Base-by-base conservation (phyloP, 1,284 basidiomycete genomes). In the Fistulina hepatica region DNA sequence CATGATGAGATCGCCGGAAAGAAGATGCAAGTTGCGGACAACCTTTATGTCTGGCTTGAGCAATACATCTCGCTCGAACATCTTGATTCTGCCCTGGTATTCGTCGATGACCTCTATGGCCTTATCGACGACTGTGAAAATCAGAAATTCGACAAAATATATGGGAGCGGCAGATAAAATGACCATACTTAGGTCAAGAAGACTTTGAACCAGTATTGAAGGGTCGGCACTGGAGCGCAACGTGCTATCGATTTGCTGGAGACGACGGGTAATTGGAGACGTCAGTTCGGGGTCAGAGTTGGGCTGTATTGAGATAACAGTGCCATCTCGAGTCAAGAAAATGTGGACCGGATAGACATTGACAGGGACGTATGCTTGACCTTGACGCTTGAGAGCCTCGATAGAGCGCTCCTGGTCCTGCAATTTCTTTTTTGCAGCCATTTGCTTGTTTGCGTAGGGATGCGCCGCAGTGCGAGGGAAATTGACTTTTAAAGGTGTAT, bases 61-160 rank as follows among this genome's bases (percentile, higher is more conserved):
- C 21, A 81, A 60, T 17, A 79, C 67, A 24, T 69, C 59, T 30
- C 70, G 67, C 52, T 81, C 78, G 27, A 79, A 65, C 50, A 71
- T 63, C 40, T 71, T 57, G 34, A 81, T 72, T 48, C 67, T 72
- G 44, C 64, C 57, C 43, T 79, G 76, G 50, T 80, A 81, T 45
- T 73, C 69, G 42, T 81, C 78, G 27, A 80, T 69, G 20, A 81
- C 70, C 51, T 79, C 74, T 19, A 81, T 51, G 0, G 73, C 69
- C 32, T 69, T 64, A 51, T 81, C 78, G 13, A 80, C 77, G 22
- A 76, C 71, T 30, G 27, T n/a, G 7, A 16, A 7, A 6, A 30
- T 6, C 24, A 25, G n/a, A n/a, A 25, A 9, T 25, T 9, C n/a
- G n/a, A 25, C 9, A 25, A 25, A 25, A 25, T 25, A n/a, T 7